phyloP scores from a whole-genome alignment of 441 rosid genomes.

The Pelargonium cotyledonis region DNA sequence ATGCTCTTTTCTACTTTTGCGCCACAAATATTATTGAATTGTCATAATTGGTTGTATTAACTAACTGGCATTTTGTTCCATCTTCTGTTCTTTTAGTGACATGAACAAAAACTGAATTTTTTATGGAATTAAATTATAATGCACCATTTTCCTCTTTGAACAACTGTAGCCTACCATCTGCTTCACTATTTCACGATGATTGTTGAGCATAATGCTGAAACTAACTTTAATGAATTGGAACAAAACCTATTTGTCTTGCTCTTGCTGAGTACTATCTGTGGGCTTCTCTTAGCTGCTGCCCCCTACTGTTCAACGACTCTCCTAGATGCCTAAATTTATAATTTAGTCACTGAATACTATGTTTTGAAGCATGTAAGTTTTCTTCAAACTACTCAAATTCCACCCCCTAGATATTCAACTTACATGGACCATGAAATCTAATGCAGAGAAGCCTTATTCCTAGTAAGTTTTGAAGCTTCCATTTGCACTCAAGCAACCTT shows the following conservation, averaged over 20 bases:
- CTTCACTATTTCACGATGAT: background rate
- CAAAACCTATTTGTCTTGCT: background rate
- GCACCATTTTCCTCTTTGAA: background rate
- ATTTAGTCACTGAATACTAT: background rate
- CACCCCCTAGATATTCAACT: background rate
- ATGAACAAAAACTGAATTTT: background rate
- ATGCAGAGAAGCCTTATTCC: background rate
- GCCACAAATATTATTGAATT: background rate
- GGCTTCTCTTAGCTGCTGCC: background rate
- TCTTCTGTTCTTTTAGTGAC: background rate
- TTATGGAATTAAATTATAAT: background rate
- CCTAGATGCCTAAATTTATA: background rate
- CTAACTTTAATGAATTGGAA: background rate
- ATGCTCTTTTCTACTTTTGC: conserved; percentile 22
- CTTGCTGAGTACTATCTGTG: background rate
- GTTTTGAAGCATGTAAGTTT: background rate
- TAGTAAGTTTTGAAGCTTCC: background rate
- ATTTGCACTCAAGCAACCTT: background rate
- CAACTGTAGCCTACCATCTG: background rate
- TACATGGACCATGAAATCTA: background rate
- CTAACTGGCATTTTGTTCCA: background rate
- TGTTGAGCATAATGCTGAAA: background rate
- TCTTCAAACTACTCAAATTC: background rate
- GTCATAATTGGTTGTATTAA: background rate
- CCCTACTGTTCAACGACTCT: background rate